Conservation (phyloP, 1,284 basidiomycete species). For the Tilletiopsis washingtonensis region DNA sequence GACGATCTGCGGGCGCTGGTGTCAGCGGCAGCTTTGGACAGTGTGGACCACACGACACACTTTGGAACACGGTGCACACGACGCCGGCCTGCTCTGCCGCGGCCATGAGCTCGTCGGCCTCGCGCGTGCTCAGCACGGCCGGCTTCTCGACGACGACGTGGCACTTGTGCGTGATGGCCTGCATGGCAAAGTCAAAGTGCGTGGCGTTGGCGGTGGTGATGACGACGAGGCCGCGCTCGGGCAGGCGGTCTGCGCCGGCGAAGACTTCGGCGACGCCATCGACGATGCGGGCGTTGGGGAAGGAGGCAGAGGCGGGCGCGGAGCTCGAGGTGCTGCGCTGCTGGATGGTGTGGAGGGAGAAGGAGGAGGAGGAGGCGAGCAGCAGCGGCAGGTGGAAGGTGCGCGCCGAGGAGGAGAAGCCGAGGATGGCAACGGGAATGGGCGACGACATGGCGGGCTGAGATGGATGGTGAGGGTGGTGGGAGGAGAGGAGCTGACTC, state of each 20-base stretch:
- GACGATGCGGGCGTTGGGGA: constrained; percentile 25
- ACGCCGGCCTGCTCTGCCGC: constrained; percentile 25
- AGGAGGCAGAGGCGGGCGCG: constrained; percentile 15
- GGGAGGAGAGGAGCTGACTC: no score
- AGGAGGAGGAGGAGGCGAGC: constrained; percentile 26
- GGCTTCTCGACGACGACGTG: constrained; percentile 46
- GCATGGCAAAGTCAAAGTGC: constrained; percentile 39
- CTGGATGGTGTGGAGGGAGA: constrained; percentile 34
- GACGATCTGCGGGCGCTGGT: constrained; percentile 20
- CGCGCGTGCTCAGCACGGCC: constrained; percentile 19
- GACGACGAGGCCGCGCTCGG: constrained; percentile 37
- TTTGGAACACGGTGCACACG: constrained; percentile 43
- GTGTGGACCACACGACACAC: no score
- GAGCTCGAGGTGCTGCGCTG: constrained; percentile 31
- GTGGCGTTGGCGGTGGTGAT: constrained; percentile 43
- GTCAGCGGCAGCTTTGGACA: no score
- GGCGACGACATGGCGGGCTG: no score
- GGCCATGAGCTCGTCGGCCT: constrained; percentile 26
- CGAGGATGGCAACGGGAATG: constrained; percentile 36
- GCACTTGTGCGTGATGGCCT: constrained; percentile 31
- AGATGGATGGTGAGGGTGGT: no score
- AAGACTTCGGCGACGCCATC: constrained; percentile 33
- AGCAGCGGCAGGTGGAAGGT: constrained; percentile 44
- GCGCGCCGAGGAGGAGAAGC: constrained; percentile 35
- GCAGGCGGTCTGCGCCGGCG: constrained; percentile 12